Evolutionary conservation across 1,284 basidiomycete genomes (phyloP).

Genomic region (Trichosporon coremiiforme): DNA sequence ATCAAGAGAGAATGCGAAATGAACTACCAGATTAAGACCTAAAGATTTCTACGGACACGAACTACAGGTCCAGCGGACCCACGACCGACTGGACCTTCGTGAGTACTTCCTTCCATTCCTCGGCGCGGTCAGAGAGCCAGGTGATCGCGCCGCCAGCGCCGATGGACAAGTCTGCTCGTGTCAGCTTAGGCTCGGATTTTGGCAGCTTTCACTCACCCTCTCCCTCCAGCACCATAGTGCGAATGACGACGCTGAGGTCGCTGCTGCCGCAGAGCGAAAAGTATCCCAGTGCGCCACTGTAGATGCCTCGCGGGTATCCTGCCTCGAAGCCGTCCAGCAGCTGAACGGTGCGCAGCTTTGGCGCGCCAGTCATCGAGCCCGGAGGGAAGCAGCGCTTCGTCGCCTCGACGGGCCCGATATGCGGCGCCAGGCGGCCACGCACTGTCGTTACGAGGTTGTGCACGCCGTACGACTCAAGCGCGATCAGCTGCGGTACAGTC

Average conservation of each 20-base stretch:
- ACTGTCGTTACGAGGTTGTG: conserved; percentile 97
- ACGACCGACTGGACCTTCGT: conserved; percentile 67
- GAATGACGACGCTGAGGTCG: conserved; percentile 94
- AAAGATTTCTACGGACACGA: neutral
- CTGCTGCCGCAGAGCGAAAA: conserved; percentile 85
- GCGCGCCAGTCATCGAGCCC: conserved; percentile 97
- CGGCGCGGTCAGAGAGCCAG: conserved; percentile 79
- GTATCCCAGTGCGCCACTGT: conserved; percentile 94
- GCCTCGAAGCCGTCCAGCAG: conserved; percentile 81
- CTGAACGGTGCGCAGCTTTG: conserved; percentile 90
- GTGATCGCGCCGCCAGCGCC: conserved; percentile 97
- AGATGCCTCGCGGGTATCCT: conserved; percentile 68
- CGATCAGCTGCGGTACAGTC: conserved; percentile 80
- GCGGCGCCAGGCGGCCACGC: conserved; percentile 63
- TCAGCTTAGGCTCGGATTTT: neutral
- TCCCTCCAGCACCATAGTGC: conserved; percentile 82
- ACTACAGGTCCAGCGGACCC: conserved; percentile 34
- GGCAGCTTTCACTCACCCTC: conserved; percentile 42
- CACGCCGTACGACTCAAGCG: conserved; percentile 89
- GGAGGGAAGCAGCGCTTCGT: conserved; percentile 81
- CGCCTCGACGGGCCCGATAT: conserved; percentile 67
- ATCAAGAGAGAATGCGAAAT: neutral
- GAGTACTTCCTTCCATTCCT: conserved; percentile 93
- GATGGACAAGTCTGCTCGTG: conserved; percentile 57
- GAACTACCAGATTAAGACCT: neutral